Percentiles rank a stretch among this genome's conserved stretches.
Evolutionary conservation across 202 grass and related monocot species (phyloP).

Genomic region (Setaria viridis): DNA sequence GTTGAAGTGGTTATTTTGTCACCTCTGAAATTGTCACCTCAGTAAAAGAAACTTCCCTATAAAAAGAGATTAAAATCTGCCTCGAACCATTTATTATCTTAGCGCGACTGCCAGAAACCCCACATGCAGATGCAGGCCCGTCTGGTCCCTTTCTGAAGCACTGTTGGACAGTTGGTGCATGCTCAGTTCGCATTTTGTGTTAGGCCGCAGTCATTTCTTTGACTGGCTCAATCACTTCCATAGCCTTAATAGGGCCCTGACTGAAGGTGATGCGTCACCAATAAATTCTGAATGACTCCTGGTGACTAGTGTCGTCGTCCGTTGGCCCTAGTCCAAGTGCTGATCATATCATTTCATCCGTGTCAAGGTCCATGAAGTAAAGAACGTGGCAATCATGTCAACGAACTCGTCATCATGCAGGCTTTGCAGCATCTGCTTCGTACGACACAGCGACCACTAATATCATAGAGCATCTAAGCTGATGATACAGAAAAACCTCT

Average conservation of each 20-base stretch:
- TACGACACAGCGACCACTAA: neutral
- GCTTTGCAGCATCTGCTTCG: neutral
- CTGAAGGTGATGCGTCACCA: constrained; percentile 1
- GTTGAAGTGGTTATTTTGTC: too few species aligned
- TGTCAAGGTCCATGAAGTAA: neutral
- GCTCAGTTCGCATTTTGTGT: neutral
- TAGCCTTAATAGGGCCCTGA: neutral
- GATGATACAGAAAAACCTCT: neutral
- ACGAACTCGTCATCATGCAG: neutral
- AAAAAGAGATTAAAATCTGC: neutral
- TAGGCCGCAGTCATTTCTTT: constrained; percentile 2
- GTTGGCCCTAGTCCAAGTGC: neutral
- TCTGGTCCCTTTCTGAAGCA: constrained; percentile 26
- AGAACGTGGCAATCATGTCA: constrained; percentile 4
- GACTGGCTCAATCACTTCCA: neutral
- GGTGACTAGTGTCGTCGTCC: neutral
- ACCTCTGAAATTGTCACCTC: too few species aligned
- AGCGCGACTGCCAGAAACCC: neutral
- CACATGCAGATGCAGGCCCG: constrained; percentile 13
- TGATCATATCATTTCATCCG: neutral
- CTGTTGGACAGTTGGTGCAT: neutral
- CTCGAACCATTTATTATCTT: neutral
- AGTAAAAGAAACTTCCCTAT: too few species aligned
- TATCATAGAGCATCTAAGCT: neutral
- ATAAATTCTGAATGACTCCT: constrained; percentile 22